Evolutionary conservation across 306 rosid species (phyloP).

Genomic region (Inga leiocalycina): DNA sequence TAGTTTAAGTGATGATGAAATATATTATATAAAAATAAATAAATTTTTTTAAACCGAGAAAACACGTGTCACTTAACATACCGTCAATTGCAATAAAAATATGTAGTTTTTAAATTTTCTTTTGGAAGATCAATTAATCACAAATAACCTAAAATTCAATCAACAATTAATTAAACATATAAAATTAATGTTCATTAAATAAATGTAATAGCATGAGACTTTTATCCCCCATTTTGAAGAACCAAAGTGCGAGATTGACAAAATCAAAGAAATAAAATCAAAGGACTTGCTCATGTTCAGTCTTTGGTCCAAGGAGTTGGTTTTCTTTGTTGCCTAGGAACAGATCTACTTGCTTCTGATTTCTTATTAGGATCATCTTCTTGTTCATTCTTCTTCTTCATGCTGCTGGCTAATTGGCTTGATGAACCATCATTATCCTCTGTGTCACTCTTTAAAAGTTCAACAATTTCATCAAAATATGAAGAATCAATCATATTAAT

Average conservation of each 20-base stretch:
- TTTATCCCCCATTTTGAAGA: background rate
- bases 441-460: background rate
- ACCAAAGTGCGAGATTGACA: background rate
- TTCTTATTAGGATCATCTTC: too few species aligned
- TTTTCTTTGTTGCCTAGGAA: background rate
- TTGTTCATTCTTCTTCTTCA: background rate
- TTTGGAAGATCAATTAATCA: background rate
- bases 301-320: slow-evolving; percentile 4
- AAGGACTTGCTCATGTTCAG: background rate
- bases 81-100: background rate
- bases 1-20: background rate
- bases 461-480: background rate
- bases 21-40: background rate
- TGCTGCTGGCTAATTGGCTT: background rate
- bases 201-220: background rate
- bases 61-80: background rate
- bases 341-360: background rate
- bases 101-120: background rate
- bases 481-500: background rate
- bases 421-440: background rate
- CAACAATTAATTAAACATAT: background rate
- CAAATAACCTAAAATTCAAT: background rate
- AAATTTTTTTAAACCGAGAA: background rate
- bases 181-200: background rate
- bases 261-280: background rate